A percentile compares a stretch with the other conserved stretches of the same genome.
These are phyloP conservation scores for Vicia villosa DNA, from an alignment of 306 rosid genomes.

Conservation along the genomic window DNA sequence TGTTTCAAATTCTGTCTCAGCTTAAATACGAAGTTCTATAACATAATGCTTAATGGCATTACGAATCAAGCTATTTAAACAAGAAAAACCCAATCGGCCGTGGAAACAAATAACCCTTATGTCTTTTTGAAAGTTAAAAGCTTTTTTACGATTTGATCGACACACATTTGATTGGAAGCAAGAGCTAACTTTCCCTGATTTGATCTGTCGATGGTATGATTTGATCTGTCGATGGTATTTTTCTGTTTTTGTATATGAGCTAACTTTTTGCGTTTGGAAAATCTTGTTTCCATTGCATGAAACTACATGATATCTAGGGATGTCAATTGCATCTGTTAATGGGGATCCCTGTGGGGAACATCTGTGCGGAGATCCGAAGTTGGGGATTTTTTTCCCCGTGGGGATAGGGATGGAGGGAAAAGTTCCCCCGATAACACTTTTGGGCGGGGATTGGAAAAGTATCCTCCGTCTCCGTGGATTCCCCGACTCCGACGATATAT, in stretches of 20 bases:
- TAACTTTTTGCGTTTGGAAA: constrained; percentile 50
- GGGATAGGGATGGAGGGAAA: too few relatives aligned
- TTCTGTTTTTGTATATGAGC: neutral
- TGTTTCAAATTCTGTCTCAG: constrained; percentile 48
- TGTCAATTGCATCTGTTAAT: too few relatives aligned
- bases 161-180: constrained; percentile 63
- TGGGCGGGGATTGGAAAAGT: too few relatives aligned
- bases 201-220: constrained; percentile 83
- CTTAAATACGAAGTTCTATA: constrained; percentile 62
- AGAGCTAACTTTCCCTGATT: constrained; percentile 58
- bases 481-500: too few relatives aligned
- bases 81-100: constrained; percentile 60
- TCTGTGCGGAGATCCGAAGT: too few relatives aligned
- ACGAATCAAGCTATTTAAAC: constrained; percentile 61
- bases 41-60: constrained; percentile 63
- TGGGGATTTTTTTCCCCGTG: too few relatives aligned
- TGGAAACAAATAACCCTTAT: constrained; percentile 61
- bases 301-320: constrained; percentile 8
- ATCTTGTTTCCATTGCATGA: constrained; percentile 71
- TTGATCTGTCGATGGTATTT: constrained; percentile 40
- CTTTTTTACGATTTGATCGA: constrained; percentile 7
- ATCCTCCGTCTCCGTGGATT: too few relatives aligned
- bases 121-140: constrained; percentile 40
- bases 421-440: too few relatives aligned
- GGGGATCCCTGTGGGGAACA: too few relatives aligned